Evolutionary conservation across 495 filamentous ascomycete genomes (phyloP), one percentile per base, ranked within the genome.

Genomic region (Talaromyces thailandensis): DNA sequence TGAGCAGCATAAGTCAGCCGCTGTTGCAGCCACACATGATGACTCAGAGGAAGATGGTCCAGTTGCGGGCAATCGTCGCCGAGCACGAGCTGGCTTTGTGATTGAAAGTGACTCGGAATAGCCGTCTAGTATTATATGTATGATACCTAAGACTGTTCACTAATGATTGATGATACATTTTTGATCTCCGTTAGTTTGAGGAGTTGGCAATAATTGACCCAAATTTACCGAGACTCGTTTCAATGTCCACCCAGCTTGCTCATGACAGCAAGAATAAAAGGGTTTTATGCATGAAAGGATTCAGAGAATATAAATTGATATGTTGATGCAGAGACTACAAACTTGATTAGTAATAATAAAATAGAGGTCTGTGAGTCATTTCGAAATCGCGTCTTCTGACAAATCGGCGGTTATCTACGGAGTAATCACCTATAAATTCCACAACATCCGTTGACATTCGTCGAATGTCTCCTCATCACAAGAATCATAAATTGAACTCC

Each of bases 81-180:
- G 80, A 6, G 72, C 73, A 50, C 73, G 77, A 37, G 76, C 74
- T 24, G 75, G 78, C 1, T 79, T 83, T 64, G 73, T 81, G 32
- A 72, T 80, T 61, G 81, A 83, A 26, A 81, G 78, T 66, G 81
- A 83, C 60, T 80, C 79, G 6, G 77, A 80, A 63, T 81, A 71
- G 21, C 32, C 29, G 6, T 12, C 7, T 6, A 23, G 26, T 63
- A 11, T 28, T 14, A 21, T 29, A 37, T 25, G 16, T 45, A 26
- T 43, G 29, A 21, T 60, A 60, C 14, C 32, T 28, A 48, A 2
- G 9, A 12, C 7, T 53, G 28, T 53, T 53, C 12, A 14, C 12
- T 28, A 53, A 53, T 53, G 50, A 53, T 24, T 60, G 40, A 60
- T 60, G 35, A 45, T 32, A 1, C 35, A 40, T 40, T 4, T n/a